Percentiles rank a stretch among this genome's conserved stretches.
Conservation (phyloP, 257 asterid genomes). For the Nicotiana knightiana region DNA sequence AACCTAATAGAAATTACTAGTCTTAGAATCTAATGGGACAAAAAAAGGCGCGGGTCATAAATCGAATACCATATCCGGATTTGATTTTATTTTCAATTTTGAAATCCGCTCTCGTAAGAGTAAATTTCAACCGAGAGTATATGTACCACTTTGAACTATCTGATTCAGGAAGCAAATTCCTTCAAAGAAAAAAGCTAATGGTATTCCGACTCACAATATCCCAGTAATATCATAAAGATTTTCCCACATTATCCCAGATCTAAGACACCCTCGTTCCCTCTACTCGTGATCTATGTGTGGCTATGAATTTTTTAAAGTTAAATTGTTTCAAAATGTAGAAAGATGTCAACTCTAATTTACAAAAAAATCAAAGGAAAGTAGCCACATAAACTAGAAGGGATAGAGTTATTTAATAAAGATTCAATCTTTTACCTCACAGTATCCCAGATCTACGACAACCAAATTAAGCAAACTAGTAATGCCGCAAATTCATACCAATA, state of each 20-base stretch:
- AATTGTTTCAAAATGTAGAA: too few species aligned
- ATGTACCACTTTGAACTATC: background rate
- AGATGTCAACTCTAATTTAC: too few species aligned
- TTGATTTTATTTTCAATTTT: background rate
- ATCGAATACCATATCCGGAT: background rate
- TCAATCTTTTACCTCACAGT: too few species aligned
- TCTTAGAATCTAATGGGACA: too few species aligned
- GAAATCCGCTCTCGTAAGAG: background rate
- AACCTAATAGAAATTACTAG: too few species aligned
- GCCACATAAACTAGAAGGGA: too few species aligned
- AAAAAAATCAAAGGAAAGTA: too few species aligned
- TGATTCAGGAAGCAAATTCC: background rate
- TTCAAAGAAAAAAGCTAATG: background rate
- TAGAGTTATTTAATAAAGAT: too few species aligned
- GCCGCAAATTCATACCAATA: background rate
- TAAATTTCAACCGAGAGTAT: background rate
- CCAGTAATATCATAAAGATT: too few species aligned
- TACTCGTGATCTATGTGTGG: too few species aligned
- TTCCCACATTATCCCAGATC: background rate
- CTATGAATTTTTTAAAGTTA: too few species aligned
- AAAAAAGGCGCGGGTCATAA: background rate
- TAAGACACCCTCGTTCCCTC: too few species aligned
- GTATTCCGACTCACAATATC: background rate
- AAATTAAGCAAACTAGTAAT: background rate
- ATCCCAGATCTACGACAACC: background rate